Conservation (phyloP, 176 grass and related monocot species). For the Oryza australiensis region DNA sequence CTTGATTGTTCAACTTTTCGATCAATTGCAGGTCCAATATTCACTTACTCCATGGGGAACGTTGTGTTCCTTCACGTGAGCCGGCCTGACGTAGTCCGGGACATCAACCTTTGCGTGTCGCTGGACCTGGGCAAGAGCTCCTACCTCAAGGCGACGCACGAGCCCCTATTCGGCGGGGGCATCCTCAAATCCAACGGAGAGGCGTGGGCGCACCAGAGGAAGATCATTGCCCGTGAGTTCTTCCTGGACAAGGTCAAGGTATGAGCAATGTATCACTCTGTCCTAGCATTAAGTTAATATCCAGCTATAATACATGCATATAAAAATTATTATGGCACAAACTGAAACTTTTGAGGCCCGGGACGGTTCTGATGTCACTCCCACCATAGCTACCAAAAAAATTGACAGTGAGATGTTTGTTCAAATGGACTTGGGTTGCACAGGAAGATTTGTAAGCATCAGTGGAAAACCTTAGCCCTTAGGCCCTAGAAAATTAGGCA, state of each 20-base stretch:
- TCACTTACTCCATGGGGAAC: constrained; percentile 75
- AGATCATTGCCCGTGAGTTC: constrained; percentile 92
- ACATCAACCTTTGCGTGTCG: constrained; percentile 83
- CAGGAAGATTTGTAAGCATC: constrained; percentile 13
- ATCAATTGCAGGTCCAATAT: constrained; percentile 67
- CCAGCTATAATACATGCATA: background rate
- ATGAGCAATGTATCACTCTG: background rate
- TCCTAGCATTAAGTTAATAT: background rate
- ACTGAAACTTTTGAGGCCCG: background rate
- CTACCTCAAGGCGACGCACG: constrained; percentile 88
- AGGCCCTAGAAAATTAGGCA: background rate
- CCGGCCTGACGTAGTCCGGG: constrained; percentile 70
- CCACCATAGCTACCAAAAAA: background rate
- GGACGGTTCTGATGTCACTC: constrained; percentile 14
- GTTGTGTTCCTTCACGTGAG: constrained; percentile 89
- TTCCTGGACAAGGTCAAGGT: constrained; percentile 96
- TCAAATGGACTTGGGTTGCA: constrained; percentile 19
- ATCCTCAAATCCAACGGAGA: constrained; percentile 92
- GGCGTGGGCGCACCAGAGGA: constrained; percentile 78
- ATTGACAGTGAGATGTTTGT: background rate
- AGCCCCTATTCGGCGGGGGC: constrained; percentile 82
- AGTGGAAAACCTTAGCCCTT: background rate
- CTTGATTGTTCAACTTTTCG: background rate
- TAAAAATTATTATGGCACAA: background rate
- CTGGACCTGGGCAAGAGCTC: constrained; percentile 87